Conservation (phyloP, 768 basidiomycete species). For the Tricholoma terreum region DNA sequence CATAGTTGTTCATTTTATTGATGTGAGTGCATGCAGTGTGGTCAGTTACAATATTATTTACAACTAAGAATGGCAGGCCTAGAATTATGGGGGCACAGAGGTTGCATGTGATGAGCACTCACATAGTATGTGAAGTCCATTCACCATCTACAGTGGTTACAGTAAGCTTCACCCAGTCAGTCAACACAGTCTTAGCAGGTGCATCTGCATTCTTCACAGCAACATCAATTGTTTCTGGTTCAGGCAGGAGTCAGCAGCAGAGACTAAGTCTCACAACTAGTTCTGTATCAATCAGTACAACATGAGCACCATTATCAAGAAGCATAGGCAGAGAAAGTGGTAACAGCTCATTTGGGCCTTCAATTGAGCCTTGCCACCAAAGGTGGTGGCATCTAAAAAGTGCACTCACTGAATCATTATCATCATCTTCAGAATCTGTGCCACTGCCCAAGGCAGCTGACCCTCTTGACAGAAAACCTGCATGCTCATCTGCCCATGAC, state of each 20-base stretch:
- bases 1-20: not conserved
- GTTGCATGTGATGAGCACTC: too few species aligned
- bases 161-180: too few species aligned
- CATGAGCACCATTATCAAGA: too few species aligned
- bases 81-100: not conserved
- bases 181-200: not conserved
- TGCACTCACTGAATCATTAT: not conserved
- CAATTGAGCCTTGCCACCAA: not conserved
- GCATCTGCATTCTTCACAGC: not conserved
- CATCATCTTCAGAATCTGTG: not conserved
- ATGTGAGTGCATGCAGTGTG: too few species aligned
- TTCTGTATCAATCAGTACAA: not conserved
- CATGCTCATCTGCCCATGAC: not conserved
- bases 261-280: not conserved
- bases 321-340: not conserved
- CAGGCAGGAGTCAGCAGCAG: not conserved
- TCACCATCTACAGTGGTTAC: too few species aligned
- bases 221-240: not conserved
- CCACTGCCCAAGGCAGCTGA: not conserved
- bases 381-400: not conserved
- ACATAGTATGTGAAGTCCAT: too few species aligned
- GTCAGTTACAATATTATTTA: not conserved
- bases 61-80: not conserved
- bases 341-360: not conserved
- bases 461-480: not conserved